Conservation (phyloP, 2,329 filamentous ascomycete species). For the Diplocarpon mali region DNA sequence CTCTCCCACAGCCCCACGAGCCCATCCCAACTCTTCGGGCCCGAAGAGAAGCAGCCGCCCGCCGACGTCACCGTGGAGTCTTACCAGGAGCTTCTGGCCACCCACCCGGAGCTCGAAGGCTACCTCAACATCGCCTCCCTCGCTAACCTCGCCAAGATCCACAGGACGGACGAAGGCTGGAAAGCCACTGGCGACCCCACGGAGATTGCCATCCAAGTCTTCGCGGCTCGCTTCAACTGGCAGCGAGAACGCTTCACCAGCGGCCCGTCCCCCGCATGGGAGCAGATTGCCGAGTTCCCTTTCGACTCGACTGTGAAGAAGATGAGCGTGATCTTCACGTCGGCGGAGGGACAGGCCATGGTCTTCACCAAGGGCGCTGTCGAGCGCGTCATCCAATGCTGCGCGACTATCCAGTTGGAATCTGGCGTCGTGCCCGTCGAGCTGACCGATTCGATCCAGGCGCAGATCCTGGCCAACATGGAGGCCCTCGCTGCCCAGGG, state of each 20-base stretch:
- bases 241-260: conserved; percentile 42
- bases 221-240: conserved; percentile 57
- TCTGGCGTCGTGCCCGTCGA: conserved; percentile 31
- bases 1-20: conserved; percentile 28
- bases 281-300: conserved; percentile 54
- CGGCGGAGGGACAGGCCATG: conserved; percentile 30
- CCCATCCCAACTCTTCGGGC: conserved; percentile 21
- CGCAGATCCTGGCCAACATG: conserved; percentile 55
- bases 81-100: conserved; percentile 30
- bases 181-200: conserved; percentile 55
- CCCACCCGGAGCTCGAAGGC: conserved; percentile 38
- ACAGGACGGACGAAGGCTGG: conserved; percentile 43
- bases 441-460: conserved; percentile 41
- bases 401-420: conserved; percentile 37
- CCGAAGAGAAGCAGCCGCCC: conserved; percentile 4
- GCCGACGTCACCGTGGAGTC: conserved; percentile 12
- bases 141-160: conserved; percentile 53
- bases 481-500: conserved; percentile 54
- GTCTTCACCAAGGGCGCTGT: conserved; percentile 59
- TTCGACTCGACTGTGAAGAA: conserved; percentile 68
- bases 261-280: conserved; percentile 41
- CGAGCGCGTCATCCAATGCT: conserved; percentile 55
- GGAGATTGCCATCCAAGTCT: conserved; percentile 66
- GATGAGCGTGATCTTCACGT: conserved; percentile 60
- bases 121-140: conserved; percentile 54